phyloP scores from a whole-genome alignment of 352 stramenopile species.

The Pythium catenulatum region DNA sequence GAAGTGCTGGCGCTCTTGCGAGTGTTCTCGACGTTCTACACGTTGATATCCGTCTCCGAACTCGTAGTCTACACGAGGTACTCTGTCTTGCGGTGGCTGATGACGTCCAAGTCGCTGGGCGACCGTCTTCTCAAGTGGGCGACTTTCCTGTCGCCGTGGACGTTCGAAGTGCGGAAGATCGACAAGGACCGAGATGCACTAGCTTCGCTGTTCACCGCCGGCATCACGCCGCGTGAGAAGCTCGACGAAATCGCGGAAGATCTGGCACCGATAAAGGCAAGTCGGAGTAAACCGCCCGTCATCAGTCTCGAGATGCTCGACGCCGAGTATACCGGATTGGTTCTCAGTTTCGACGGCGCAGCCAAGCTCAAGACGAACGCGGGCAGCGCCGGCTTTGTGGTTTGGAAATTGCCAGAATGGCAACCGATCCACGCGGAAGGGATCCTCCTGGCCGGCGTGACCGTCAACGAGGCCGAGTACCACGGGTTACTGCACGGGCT shows the following conservation, averaged over 20 bases:
- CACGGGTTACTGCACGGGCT: background rate
- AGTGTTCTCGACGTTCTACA: background rate
- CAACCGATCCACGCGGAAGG: background rate
- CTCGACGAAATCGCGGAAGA: conserved; percentile 8
- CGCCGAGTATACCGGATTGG: conserved; percentile 7
- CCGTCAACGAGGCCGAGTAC: conserved; percentile 54
- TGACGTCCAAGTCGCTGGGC: background rate
- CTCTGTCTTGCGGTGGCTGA: background rate
- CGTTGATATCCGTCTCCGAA: background rate
- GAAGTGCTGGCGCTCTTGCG: conserved; percentile 23
- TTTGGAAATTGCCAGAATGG: conserved; percentile 39
- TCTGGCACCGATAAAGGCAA: conserved; percentile 11
- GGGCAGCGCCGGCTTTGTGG: conserved; percentile 28
- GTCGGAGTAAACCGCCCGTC: background rate
- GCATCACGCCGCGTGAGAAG: conserved; percentile 40
- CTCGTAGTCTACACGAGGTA: conserved; percentile 9
- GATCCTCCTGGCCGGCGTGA: background rate
- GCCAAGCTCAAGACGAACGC: conserved; percentile 38
- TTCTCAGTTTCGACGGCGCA: conserved; percentile 47
- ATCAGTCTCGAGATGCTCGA: conserved; percentile 41
- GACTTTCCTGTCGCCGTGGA: conserved; percentile 8
- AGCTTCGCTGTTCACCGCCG: background rate
- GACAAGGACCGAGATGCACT: conserved; percentile 22
- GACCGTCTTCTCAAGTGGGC: conserved; percentile 23
- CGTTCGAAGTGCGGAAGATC: background rate